Base-by-base conservation (phyloP, 2,329 filamentous ascomycete species). In the Aureobasidium zeae region DNA sequence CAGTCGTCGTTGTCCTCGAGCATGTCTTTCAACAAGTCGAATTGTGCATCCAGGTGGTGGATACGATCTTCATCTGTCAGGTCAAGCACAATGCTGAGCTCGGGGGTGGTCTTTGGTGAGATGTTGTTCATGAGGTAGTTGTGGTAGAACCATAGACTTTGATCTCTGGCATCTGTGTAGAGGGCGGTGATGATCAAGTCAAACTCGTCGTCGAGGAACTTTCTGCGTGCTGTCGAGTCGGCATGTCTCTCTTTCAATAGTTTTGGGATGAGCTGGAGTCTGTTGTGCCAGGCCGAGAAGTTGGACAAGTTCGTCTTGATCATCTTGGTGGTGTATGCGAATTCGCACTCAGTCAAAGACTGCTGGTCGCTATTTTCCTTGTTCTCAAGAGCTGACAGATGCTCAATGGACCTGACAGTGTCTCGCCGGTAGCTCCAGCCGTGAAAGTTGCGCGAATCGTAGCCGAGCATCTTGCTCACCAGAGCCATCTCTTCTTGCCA, bases 91-190 rank as follows among this genome's bases (percentile, higher is more conserved):
- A 94, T 82, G 8, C 74, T 74, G 15, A 71, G 65, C 2, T 66
- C 57, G 11, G 68, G 64, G 59, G 66, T 36, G 64, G 66, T 55
- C 68, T 71, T 41, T 73, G 67, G 53, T 83, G 68, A 56, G 52
- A 63, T 39, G 52, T 80, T 82, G 48, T 79, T 74, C 66, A 95
- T 78, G 46, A 95, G 68, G 56, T 82, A 94, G 54, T 91, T 83
- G 61, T 96, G 87, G 58, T 98, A 96, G 63, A 93, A 94, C 88
- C 91, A 98, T 5, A 95, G 71, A 13, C 87, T 94, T 59, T 96
- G 89, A 58, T 96, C 89, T 53, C 94, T 87, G 0, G 89, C 87
- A 46, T 93, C 88, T 26, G 86, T 85, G 48, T 87, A 91, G 36
- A 96, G 70, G 0, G 83, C 88, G 45, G 81, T 75, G 44, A 82